Percentiles rank a stretch among this genome's conserved stretches.
Conservation (phyloP, 768 basidiomycete species). For the Cyclocybe aegerita region DNA sequence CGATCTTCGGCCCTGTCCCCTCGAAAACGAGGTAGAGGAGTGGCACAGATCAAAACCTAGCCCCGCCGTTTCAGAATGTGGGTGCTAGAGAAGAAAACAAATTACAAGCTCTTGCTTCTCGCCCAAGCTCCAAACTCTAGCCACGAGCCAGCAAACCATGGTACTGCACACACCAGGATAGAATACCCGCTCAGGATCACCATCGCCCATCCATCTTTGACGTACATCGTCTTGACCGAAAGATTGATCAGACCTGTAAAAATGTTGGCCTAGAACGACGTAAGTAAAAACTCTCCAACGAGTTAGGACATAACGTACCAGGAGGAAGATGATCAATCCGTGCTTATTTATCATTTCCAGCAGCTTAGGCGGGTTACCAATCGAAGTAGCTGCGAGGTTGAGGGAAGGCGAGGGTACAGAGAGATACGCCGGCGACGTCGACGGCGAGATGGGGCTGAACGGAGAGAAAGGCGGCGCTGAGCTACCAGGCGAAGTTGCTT, state of each 20-base stretch:
- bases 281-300: neutral
- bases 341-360: conserved; percentile 85
- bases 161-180: conserved; percentile 53
- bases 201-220: conserved; percentile 54
- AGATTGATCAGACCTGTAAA: conserved; percentile 85
- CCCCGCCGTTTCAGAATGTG: no score
- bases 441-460: neutral
- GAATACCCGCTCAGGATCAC: conserved; percentile 62
- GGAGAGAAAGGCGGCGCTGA: neutral
- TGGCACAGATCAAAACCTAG: no score
- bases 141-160: conserved; percentile 45
- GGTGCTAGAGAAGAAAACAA: no score
- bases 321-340: conserved; percentile 74
- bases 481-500: neutral
- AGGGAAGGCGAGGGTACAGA: neutral
- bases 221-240: conserved; percentile 79
- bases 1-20: no score
- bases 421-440: no score
- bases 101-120: no score
- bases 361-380: conserved; percentile 44
- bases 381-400: conserved; percentile 5
- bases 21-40: no score
- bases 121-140: neutral
- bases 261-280: conserved; percentile 70
- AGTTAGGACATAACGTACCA: conserved; percentile 48